Base-by-base conservation (phyloP, 495 filamentous ascomycete species). In the Xylaria palmicola region DNA sequence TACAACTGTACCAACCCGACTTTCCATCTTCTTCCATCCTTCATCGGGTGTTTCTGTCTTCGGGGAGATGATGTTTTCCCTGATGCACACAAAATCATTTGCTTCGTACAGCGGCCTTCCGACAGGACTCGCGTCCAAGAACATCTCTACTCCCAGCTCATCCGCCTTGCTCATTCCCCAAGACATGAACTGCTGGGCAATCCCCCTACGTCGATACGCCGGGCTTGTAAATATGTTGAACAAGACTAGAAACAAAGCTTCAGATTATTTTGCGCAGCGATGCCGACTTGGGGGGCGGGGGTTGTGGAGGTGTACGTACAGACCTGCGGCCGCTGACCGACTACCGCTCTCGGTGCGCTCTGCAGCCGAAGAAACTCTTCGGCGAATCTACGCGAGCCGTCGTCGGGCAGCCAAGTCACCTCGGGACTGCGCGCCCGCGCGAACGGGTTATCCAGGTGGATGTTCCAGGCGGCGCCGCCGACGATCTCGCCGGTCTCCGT, bases 111-210 rank as follows among this genome's bases (percentile, higher is more conserved):
- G 51, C 26, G 68, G 72, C 13, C 55, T 34, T 7, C 68, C 72
- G 13, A 52, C 49, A 10, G 57, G 61, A 40, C 70, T 68, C 1
- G 68, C 66, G 60, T 72, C 71, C 3, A 75, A 61, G 26, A 72
- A 74, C 37, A 70, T 67, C 44, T 77, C 73, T 12, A 74, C 64
- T 0, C 70, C 73, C 37, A 73, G 36, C 20, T 71, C 67, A 59
- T 77, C 75, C 9, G 70, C 72, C 48, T 69, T 73, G 20, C 49
- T 56, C 44, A 70, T 74, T 0, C 73, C 75, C 75, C 75, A 74
- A 13, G 66, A 39, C 62, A 77, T 71, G 2, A 77, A 62, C 59
- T 73, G 51, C 19, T 71, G 65, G 2, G 69, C 75, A 6, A 72
- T 68, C 0, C 75, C 74, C 3, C 50, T 59, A 0, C 70, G 65